Percentiles rank a stretch among this genome's conserved stretches.
These are phyloP conservation scores for Fraxinus ornus DNA, from an alignment of 305 asterid species.

Conservation along the genomic window DNA sequence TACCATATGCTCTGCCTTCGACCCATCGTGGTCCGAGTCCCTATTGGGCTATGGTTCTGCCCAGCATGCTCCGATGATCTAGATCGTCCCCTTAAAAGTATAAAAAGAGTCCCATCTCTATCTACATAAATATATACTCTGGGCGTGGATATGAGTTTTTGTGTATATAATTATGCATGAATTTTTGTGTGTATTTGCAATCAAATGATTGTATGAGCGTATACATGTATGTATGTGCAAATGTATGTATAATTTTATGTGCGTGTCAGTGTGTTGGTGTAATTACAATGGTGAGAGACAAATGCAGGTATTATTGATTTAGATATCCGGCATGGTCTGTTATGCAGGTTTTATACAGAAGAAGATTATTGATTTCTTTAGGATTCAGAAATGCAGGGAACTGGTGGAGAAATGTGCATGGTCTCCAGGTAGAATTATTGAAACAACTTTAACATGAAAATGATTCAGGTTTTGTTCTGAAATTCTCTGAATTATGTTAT, in stretches of 20 bases:
- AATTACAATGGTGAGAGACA: constrained; percentile 11
- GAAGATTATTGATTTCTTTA: constrained; percentile 62
- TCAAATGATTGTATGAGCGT: background rate
- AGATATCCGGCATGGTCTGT: background rate
- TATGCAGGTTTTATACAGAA: constrained; percentile 64
- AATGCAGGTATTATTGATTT: background rate
- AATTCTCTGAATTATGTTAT: background rate
- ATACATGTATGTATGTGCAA: background rate
- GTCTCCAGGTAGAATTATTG: constrained; percentile 48
- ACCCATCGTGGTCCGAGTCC: constrained; percentile 68
- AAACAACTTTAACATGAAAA: background rate
- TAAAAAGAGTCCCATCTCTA: constrained; percentile 14
- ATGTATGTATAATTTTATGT: background rate
- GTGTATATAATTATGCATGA: background rate
- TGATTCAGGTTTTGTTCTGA: background rate
- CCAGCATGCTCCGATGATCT: constrained; percentile 45
- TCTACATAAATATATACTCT: constrained; percentile 8
- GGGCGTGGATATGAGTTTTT: background rate
- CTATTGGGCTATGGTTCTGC: constrained; percentile 74
- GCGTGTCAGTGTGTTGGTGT: background rate
- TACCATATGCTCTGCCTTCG: constrained; percentile 70
- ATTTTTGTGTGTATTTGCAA: background rate
- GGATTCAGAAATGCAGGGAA: constrained; percentile 54
- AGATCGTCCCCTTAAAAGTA: constrained; percentile 46
- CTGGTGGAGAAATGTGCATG: constrained; percentile 36